These are phyloP conservation scores for Aspergillus sp. DNA, from an alignment of 2,329 filamentous ascomycete genomes.

Conservation along the genomic window DNA sequence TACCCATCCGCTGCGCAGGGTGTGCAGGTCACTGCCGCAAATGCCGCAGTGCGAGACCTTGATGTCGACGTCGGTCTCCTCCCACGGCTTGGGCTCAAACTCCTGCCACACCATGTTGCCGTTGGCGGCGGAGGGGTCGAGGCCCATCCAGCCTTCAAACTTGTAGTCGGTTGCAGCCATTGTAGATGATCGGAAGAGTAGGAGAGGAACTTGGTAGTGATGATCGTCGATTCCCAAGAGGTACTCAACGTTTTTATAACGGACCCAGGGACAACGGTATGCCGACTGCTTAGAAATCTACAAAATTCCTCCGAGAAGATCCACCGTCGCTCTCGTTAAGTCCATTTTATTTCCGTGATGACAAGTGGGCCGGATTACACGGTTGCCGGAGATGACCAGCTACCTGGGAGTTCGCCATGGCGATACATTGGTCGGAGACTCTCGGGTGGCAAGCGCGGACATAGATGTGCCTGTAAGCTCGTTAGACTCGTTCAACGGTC, in stretches of 20 bases:
- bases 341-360: neutral
- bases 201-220: neutral
- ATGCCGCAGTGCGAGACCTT: slow-evolving; percentile 64
- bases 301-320: neutral
- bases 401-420: too few relatives aligned
- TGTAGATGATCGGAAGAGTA: neutral
- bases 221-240: slow-evolving; percentile 7
- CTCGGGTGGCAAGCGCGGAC: too few relatives aligned
- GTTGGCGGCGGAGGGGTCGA: slow-evolving; percentile 47
- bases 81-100: slow-evolving; percentile 64
- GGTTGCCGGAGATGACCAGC: too few relatives aligned
- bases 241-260: slow-evolving; percentile 10
- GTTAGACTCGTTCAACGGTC: too few relatives aligned
- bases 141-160: slow-evolving; percentile 58
- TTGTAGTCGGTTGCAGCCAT: slow-evolving; percentile 43
- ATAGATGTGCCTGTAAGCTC: too few relatives aligned
- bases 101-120: slow-evolving; percentile 56
- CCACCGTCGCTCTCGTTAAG: neutral
- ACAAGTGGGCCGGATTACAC: neutral
- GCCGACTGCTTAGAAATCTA: neutral
- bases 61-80: slow-evolving; percentile 64
- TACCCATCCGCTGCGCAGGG: slow-evolving; percentile 50
- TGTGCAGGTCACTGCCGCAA: slow-evolving; percentile 62
- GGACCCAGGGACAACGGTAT: neutral
- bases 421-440: too few relatives aligned